Base-by-base conservation (phyloP, 129 eudicot genomes). In the Cynara cardunculus region DNA sequence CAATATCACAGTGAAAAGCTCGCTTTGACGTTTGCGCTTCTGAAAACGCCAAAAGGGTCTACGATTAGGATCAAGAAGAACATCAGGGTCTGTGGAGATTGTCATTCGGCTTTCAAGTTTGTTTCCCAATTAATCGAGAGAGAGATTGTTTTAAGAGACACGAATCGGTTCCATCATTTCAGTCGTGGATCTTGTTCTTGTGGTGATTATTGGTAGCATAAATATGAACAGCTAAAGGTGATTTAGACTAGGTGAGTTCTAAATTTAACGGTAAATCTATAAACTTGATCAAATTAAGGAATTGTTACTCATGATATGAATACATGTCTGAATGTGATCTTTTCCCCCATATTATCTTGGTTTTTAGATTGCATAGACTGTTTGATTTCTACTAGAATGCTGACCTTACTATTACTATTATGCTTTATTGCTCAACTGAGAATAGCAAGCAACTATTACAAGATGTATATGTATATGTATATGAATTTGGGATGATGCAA, bases 21-120 rank as follows among this genome's bases (percentile, higher is more conserved):
- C 24, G 98, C 97, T 30, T 80, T 91, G 81, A 91, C 94, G 14
- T 90, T 90, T 85, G 85, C 91, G 34, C 81, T 87, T 83, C 34
- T 82, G 22, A 87, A 85, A 64, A 87, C 88, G 24, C 86, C 94
- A 13, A 73, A 79, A 0, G 85, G 88, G 62, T 78, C 91, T 25
- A 84, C 91, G 14, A 84, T 93, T 13, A 82, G 85, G 83, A 91
- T 93, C 19, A 93, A 89, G 86, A 93, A 93, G 84, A 93, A 93
- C 86, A 91, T 93, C 34, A 91, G 98, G 76, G 91, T 93, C 3
- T 93, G 96, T 44, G 93, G 98, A 37, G 98, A 93, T 86, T 93
- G 98, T 72, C 98, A 93, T 78, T 86, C 89, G 13, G 98, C 94
- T 16, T 89, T 91, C 65, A 93, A 93, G 86, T 89, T 85, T 80